phyloP scores from a whole-genome alignment of 257 asterid species.

The Orobanche coerulescens region DNA sequence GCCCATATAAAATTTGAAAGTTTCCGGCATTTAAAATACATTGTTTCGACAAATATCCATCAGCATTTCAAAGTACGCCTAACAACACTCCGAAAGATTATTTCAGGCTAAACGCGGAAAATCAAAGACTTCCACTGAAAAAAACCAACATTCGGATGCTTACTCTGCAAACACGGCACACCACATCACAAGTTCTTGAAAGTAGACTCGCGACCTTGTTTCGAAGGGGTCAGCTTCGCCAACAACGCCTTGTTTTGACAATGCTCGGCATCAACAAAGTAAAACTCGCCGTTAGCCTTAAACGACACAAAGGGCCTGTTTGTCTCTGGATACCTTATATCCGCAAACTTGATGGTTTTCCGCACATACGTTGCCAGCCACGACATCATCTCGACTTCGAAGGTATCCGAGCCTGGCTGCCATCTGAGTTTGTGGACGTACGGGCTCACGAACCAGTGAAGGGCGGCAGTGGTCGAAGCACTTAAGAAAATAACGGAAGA shows the following conservation, averaged over 20 bases:
- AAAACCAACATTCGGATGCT: too few species aligned
- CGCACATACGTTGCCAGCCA: conserved; percentile 72
- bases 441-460: conserved; percentile 97
- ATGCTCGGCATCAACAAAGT: conserved; percentile 74
- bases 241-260: conserved; percentile 81
- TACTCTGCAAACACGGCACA: too few species aligned
- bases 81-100: conserved; percentile 12
- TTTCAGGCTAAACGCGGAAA: background rate
- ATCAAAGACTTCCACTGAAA: too few species aligned
- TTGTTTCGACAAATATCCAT: background rate
- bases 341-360: conserved; percentile 71
- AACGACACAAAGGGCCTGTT: conserved; percentile 79
- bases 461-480: conserved; percentile 82
- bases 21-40: background rate
- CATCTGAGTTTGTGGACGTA: conserved; percentile 83
- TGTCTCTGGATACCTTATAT: conserved; percentile 66
- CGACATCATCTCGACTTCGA: conserved; percentile 91
- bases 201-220: conserved; percentile 45
- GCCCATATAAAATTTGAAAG: too few species aligned
- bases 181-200: conserved; percentile 65
- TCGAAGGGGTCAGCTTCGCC: conserved; percentile 73
- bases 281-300: conserved; percentile 63
- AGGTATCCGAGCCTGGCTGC: conserved; percentile 92
- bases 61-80: conserved; percentile 5
- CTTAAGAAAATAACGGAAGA: conserved; percentile 71